A percentile compares a stretch with the other conserved stretches of the same genome.
phyloP scores from a whole-genome alignment of 208 protist genomes.

The Herpetomonas muscarum region DNA sequence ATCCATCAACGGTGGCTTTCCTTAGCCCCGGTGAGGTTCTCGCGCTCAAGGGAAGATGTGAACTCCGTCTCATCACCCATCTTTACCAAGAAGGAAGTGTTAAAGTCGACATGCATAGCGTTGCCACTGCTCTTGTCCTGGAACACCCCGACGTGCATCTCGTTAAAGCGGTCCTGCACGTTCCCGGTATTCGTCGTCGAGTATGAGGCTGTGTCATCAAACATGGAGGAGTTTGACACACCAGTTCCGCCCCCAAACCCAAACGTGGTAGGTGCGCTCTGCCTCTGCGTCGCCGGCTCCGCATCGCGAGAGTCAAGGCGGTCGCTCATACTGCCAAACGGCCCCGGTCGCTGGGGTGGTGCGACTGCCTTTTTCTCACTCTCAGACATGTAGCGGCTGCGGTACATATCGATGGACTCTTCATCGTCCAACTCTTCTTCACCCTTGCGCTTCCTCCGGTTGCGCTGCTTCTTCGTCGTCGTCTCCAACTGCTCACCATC shows the following conservation, averaged over 20 bases:
- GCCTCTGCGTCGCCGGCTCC: neutral
- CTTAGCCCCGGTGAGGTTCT: constrained; percentile 28
- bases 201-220: constrained; percentile 1
- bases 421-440: neutral
- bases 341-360: neutral
- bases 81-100: constrained; percentile 73
- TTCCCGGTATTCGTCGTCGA: neutral
- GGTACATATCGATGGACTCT: neutral
- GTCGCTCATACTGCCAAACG: neutral
- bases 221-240: neutral
- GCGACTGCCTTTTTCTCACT: neutral
- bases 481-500: neutral
- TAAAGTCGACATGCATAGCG: constrained; percentile 27
- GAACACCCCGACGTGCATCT: constrained; percentile 23
- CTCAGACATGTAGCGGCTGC: neutral
- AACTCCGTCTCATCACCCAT: constrained; percentile 79
- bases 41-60: constrained; percentile 45
- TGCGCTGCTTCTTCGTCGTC: neutral
- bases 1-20: neutral
- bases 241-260: neutral
- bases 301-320: neutral
- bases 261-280: neutral
- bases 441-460: neutral
- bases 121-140: constrained; percentile 5
- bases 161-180: constrained; percentile 15